Percentiles rank a stretch among this genome's conserved stretches.
These are phyloP conservation scores for Mycena belliarum DNA, from an alignment of 768 basidiomycete species.

Conservation along the genomic window DNA sequence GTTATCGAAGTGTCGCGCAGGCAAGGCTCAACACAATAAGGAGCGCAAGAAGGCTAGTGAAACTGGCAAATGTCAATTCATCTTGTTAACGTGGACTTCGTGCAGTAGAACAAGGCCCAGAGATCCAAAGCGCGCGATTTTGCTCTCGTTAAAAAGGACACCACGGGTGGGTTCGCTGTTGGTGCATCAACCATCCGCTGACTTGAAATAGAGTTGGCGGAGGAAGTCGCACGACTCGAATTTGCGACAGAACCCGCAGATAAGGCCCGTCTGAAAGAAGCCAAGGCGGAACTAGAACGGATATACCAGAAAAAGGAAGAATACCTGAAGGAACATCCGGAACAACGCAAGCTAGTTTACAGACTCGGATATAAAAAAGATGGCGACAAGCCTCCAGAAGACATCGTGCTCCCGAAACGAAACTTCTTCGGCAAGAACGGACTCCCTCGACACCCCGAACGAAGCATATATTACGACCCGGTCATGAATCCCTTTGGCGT, in stretches of 20 bases:
- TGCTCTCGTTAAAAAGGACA: slow-evolving; percentile 93
- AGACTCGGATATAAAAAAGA: slow-evolving; percentile 47
- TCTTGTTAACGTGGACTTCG: slow-evolving; percentile 18
- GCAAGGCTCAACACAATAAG: slow-evolving; percentile 91
- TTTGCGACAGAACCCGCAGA: slow-evolving; percentile 50
- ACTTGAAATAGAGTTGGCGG: slow-evolving; percentile 65
- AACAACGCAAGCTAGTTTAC: slow-evolving; percentile 85
- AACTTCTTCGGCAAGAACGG: slow-evolving; percentile 83
- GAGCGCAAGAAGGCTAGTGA: slow-evolving; percentile 87
- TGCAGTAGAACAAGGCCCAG: slow-evolving; percentile 88
- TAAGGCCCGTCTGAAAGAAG: slow-evolving; percentile 63
- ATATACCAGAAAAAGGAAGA: slow-evolving; percentile 88
- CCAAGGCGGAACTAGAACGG: slow-evolving; percentile 77
- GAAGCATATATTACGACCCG: slow-evolving; percentile 90
- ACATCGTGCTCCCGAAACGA: slow-evolving; percentile 47
- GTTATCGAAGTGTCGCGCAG: slow-evolving; percentile 41
- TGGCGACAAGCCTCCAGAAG: slow-evolving; percentile 43
- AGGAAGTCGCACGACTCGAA: slow-evolving; percentile 73
- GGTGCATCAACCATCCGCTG: neutral
- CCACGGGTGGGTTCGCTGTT: slow-evolving; percentile 53
- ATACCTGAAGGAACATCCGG: slow-evolving; percentile 91
- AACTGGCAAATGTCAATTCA: slow-evolving; percentile 12
- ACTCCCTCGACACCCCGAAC: slow-evolving; percentile 85
- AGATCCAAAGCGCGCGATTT: slow-evolving; percentile 83
- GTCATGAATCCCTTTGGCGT: slow-evolving; percentile 93